Evolutionary conservation across 345 rosid genomes (phyloP).

Genomic region (Clarkia xantiana): DNA sequence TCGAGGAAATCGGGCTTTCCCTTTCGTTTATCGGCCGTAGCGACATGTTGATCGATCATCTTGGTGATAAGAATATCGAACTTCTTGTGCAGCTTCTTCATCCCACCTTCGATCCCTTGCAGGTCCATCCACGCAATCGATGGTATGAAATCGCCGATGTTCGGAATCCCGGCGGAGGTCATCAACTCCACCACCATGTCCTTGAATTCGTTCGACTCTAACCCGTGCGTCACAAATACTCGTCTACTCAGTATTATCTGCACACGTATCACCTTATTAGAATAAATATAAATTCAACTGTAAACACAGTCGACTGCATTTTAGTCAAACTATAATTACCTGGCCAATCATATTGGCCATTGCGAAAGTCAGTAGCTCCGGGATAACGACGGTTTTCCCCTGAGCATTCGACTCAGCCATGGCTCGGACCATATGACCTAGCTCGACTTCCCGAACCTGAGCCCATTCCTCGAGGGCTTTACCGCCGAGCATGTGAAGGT

Average conservation of each 20-base stretch:
- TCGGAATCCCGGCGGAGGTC: conserved; percentile 29
- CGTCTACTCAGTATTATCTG: conserved; percentile 27
- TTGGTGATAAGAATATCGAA: conserved; percentile 14
- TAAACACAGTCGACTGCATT: too few relatives aligned
- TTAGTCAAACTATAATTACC: not conserved
- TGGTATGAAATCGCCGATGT: too few relatives aligned
- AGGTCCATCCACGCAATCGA: too few relatives aligned
- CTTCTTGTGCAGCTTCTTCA: conserved; percentile 32
- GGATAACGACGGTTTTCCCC: conserved; percentile 23
- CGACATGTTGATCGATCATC: conserved; percentile 19
- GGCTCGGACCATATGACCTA: conserved; percentile 32
- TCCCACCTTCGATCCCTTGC: conserved; percentile 35
- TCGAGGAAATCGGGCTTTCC: conserved; percentile 39
- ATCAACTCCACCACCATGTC: conserved; percentile 58
- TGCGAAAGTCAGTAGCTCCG: conserved; percentile 28
- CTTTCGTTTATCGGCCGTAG: conserved; percentile 17
- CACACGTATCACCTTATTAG: not conserved
- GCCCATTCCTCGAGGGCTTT: conserved; percentile 40
- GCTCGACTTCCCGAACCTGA: conserved; percentile 16
- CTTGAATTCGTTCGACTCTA: conserved; percentile 42
- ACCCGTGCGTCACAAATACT: conserved; percentile 31
- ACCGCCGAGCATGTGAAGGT: conserved; percentile 40
- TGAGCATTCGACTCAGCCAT: conserved; percentile 21
- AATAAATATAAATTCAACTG: not conserved
- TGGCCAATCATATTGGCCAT: conserved; percentile 51